These are phyloP conservation scores for Arthrinium puccinioides DNA, from an alignment of 2,329 filamentous ascomycete genomes.

Conservation along the genomic window DNA sequence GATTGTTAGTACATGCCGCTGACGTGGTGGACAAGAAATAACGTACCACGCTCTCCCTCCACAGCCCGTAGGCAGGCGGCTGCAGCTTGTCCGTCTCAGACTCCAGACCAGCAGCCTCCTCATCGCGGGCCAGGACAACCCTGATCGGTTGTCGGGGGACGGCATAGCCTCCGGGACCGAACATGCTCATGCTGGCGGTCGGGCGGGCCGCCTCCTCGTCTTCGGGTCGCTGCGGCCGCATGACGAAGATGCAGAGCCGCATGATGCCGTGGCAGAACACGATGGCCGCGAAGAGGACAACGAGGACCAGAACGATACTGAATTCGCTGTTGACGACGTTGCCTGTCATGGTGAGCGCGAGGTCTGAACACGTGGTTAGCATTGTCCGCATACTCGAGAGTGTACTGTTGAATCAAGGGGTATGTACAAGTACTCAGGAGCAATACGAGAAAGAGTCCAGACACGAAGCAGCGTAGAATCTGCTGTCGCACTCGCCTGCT, in stretches of 20 bases:
- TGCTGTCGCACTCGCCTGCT: conserved; percentile 46
- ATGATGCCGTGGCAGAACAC: conserved; percentile 77
- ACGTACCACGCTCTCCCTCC: conserved; percentile 75
- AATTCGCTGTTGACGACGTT: conserved; percentile 61
- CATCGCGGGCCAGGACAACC: conserved; percentile 67
- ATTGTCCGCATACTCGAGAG: background rate
- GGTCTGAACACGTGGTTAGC: conserved; percentile 44
- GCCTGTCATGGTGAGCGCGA: conserved; percentile 62
- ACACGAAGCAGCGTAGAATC: conserved; percentile 55
- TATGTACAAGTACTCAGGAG: conserved; percentile 61
- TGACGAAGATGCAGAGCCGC: conserved; percentile 60
- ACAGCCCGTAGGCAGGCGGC: conserved; percentile 80
- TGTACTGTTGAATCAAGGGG: background rate
- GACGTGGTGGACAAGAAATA: background rate
- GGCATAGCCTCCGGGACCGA: conserved; percentile 56
- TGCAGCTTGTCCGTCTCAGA: conserved; percentile 49
- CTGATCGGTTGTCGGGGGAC: conserved; percentile 68
- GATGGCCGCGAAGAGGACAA: conserved; percentile 66
- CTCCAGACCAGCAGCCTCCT: conserved; percentile 55
- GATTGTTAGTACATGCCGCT: background rate
- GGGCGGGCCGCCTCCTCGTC: conserved; percentile 21
- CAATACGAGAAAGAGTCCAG: conserved; percentile 52
- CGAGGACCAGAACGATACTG: conserved; percentile 71
- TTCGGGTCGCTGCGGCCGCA: conserved; percentile 31
- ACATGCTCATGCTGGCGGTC: conserved; percentile 26